Base-by-base conservation (phyloP, 192 early-diverging fungal genomes). In the Borealophlyctis nickersoniae region DNA sequence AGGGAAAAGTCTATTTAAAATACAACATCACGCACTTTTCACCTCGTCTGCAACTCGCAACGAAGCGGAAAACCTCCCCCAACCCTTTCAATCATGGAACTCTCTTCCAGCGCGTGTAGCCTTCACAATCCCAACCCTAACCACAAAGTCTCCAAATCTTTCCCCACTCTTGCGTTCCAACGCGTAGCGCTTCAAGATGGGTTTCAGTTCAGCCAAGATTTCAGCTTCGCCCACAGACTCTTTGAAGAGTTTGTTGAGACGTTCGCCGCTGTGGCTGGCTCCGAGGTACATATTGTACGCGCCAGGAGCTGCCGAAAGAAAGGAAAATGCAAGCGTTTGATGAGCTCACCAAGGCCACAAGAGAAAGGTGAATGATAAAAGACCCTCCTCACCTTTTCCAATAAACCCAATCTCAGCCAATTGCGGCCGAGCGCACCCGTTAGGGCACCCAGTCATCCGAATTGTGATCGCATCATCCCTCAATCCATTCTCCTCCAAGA, bases 361-460 rank as follows among this genome's bases (percentile, higher is more conserved):
- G n/a, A n/a, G n/a, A n/a, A n/a, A n/a, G n/a, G n/a, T n/a, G n/a
- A n/a, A n/a, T n/a, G n/a, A n/a, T n/a, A n/a, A n/a, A n/a, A n/a
- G n/a, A n/a, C n/a, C n/a, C n/a, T n/a, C n/a, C n/a, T n/a, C n/a
- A 76, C 74, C 74, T 74, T 98, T 98, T 59, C 95, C 95, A 22
- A 98, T 88, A 64, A 95, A 93, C 2, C 90, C 95, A 66, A 98
- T 90, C 73, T 98, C 95, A 45, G 92, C 93, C 57, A 94, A 85
- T 68, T 92, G 91, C 9, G 95, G 95, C 24, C 95, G 81, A 2
- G 95, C 95, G 67, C 95, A 98, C 65, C 93, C 93, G 73, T 98
- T 98, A n/a, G 95, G 95, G 70, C 95, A 98, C 56, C 95, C 95
- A 0, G 95, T 98, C 95, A 98, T 98, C 63, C 95, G 86, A 63